Evolutionary conservation across 2,329 filamentous ascomycete genomes (phyloP), one percentile per base, ranked within the genome.

Genomic region (Paracamarosporium sp.): DNA sequence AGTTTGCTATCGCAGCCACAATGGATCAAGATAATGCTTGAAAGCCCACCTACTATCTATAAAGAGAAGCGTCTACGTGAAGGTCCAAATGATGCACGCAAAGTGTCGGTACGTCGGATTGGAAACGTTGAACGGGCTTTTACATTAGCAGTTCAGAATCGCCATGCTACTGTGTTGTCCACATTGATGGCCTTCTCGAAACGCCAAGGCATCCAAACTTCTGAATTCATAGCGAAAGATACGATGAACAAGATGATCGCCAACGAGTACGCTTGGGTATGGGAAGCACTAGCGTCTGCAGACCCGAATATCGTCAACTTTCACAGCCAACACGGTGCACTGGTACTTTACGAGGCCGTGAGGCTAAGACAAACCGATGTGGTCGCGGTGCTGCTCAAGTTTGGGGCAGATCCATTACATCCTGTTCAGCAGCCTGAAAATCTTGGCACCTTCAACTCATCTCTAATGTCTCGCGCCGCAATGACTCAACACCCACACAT

Each of bases 371-470:
- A 44, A 54, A 15, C 55, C 27, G 44, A 60, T 33, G 25, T 62
- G 25, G 57, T 56, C 41, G 55, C 30, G 52, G 52, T 55, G 22
- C 51, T 60, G 25, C 60, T 62, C 54, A 54, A 56, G 51, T 53
- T 56, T 56, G 60, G 60, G 27, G 60, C 60, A 50, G 57, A 62
- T 56, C 60, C 60, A 56, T 46, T 57, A 27, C 50, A 56, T 52
- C 47, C 56, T 45, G 45, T 56, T 38, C 27, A 51, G 50, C 43
- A 35, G 43, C 50, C 44, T 30, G 52, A 55, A 46, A 30, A 33
- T 24, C 28, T 50, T 52, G 51, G 52, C 43, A 52, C 36, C 45
- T 54, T 54, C 55, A 15, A 48, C 53, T 51, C 55, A 25, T 56
- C 59, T 54, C 53, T 61, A 31, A 56, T 56, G 55, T 58, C 56